A percentile compares a stretch with the other conserved stretches of the same genome.
phyloP scores from a whole-genome alignment of 2,329 filamentous ascomycete species.

The Colletotrichum sp. region DNA sequence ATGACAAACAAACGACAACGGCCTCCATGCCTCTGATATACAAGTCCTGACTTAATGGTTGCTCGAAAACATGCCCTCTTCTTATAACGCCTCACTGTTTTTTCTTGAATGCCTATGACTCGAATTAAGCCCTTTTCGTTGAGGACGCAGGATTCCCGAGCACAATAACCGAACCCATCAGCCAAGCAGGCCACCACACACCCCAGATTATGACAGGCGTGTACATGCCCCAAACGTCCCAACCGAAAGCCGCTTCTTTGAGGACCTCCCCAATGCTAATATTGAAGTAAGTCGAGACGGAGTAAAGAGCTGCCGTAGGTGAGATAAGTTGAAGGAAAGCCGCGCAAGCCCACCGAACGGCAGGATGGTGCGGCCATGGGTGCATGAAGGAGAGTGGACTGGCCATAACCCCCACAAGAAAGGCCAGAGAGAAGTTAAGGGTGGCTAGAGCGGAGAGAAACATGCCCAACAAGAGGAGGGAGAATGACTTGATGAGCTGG shows the following conservation, averaged over 20 bases:
- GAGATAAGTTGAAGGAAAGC: conserved; percentile 64
- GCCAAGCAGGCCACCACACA: conserved; percentile 94
- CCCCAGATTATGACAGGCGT: conserved; percentile 91
- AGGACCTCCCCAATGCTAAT: conserved; percentile 63
- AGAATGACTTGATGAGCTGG: conserved; percentile 85
- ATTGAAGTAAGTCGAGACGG: conserved; percentile 46
- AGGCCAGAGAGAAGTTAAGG: conserved; percentile 90
- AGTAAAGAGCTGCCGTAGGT: conserved; percentile 62
- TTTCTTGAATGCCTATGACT: not conserved
- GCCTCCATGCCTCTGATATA: not conserved
- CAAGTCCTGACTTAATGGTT: not conserved
- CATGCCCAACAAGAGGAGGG: conserved; percentile 89
- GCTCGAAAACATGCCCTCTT: not conserved
- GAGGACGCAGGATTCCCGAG: conserved; percentile 38
- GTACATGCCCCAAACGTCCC: conserved; percentile 89
- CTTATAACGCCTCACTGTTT: not conserved
- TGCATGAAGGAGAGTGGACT: conserved; percentile 79
- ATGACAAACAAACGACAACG: not conserved
- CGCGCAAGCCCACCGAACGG: conserved; percentile 46
- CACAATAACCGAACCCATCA: conserved; percentile 65
- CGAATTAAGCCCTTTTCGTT: not conserved
- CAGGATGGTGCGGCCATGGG: conserved; percentile 46
- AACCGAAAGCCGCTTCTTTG: conserved; percentile 79
- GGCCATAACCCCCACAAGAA: conserved; percentile 82
- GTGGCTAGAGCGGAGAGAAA: conserved; percentile 92